These are phyloP conservation scores for Hygrophila difformis DNA, from an alignment of 257 asterid genomes.

Conservation along the genomic window DNA sequence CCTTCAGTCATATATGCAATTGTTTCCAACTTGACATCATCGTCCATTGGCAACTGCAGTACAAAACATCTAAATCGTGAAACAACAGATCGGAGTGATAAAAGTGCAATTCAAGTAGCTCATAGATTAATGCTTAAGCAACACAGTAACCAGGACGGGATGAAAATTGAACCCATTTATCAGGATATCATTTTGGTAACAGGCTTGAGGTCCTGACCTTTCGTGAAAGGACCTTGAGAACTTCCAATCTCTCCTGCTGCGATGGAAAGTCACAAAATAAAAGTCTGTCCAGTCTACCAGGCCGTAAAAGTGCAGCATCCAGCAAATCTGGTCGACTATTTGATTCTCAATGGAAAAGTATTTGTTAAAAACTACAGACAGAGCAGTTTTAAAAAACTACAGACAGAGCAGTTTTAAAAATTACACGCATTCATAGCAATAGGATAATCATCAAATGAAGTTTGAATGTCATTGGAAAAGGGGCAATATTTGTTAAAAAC, in stretches of 20 bases:
- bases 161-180: no score
- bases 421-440: no score
- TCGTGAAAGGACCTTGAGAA: conserved; percentile 78
- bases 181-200: conserved; percentile 1
- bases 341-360: conserved; percentile 13
- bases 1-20: conserved; percentile 69
- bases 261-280: conserved; percentile 94
- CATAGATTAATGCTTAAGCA: no score
- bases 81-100: no score
- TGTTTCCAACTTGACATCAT: conserved; percentile 60
- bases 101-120: no score
- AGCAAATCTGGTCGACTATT: conserved; percentile 93
- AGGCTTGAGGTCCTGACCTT: conserved; percentile 36
- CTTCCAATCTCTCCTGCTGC: conserved; percentile 62
- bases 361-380: background rate
- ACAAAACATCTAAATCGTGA: no score
- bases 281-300: conserved; percentile 94
- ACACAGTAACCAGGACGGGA: no score
- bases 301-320: conserved; percentile 97
- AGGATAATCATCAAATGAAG: no score
- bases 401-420: no score
- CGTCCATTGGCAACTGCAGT: conserved; percentile 66
- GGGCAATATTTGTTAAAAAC: no score
- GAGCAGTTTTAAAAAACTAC: background rate
- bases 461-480: no score